Conservation (phyloP, 1,284 basidiomycete genomes). For the Cutaneotrichosporon sp. region DNA sequence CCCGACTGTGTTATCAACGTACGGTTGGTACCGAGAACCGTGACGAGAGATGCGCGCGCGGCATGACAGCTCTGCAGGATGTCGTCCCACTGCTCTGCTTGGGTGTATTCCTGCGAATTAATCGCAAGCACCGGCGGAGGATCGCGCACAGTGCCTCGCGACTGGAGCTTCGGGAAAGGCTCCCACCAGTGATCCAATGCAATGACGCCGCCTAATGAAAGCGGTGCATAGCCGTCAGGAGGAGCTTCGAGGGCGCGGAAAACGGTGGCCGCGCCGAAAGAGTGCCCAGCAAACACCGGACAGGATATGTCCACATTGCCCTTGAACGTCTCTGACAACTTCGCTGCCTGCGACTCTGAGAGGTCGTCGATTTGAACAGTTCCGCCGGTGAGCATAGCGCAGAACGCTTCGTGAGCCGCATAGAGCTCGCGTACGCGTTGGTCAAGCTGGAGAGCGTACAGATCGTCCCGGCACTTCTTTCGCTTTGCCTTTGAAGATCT, state of each 20-base stretch:
- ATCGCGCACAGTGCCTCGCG: too few relatives aligned
- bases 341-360: not conserved
- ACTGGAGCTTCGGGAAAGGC: slow-evolving; percentile 51
- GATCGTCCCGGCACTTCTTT: slow-evolving; percentile 30
- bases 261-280: slow-evolving; percentile 69
- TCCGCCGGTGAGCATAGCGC: slow-evolving; percentile 17
- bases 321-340: slow-evolving; percentile 32
- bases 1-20: too few relatives aligned
- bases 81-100: slow-evolving; percentile 66
- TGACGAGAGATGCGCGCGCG: slow-evolving; percentile 29
- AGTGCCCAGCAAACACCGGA: slow-evolving; percentile 59
- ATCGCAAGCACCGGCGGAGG: slow-evolving; percentile 56
- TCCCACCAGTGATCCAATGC: slow-evolving; percentile 75
- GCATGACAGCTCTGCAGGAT: slow-evolving; percentile 54
- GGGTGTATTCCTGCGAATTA: slow-evolving; percentile 67
- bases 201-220: slow-evolving; percentile 57
- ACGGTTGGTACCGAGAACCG: slow-evolving; percentile 37
- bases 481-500: not conserved
- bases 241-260: slow-evolving; percentile 18
- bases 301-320: slow-evolving; percentile 50
- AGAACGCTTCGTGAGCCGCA: slow-evolving; percentile 51
- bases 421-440: slow-evolving; percentile 65
- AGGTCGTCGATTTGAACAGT: slow-evolving; percentile 2
- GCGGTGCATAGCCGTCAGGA: slow-evolving; percentile 33
- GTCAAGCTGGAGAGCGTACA: slow-evolving; percentile 61